These are phyloP conservation scores for Debaryomycetaceae sp. DNA, from an alignment of 1,139 yeast species.

Conservation along the genomic window DNA sequence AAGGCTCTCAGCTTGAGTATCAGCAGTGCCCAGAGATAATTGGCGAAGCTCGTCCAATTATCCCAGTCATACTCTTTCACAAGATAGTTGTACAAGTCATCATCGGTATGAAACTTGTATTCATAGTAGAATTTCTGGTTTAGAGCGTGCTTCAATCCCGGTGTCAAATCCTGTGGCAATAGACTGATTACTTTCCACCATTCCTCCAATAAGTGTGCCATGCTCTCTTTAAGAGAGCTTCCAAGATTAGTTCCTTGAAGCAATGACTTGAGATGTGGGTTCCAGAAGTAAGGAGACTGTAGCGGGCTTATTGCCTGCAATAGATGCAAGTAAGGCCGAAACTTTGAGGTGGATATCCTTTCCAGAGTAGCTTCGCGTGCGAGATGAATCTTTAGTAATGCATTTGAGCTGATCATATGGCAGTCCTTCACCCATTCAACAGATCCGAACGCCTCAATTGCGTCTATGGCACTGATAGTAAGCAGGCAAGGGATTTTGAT, in stretches of 20 bases:
- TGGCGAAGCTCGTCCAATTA: slow-evolving; percentile 54
- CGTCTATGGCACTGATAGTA: slow-evolving; percentile 31
- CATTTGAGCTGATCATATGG: slow-evolving; percentile 21
- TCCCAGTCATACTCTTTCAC: slow-evolving; percentile 9
- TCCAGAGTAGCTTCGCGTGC: slow-evolving; percentile 21
- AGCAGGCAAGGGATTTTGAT: slow-evolving; percentile 28
- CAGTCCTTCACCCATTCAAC: slow-evolving; percentile 1
- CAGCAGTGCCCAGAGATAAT: slow-evolving; percentile 64
- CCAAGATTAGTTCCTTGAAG: slow-evolving; percentile 58
- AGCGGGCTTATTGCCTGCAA: slow-evolving; percentile 43
- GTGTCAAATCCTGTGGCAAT: slow-evolving; percentile 21
- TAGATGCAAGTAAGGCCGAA: slow-evolving; percentile 41
- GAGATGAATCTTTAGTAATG: slow-evolving; percentile 36
- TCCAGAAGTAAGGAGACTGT: slow-evolving; percentile 59
- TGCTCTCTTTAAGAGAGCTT: slow-evolving; percentile 26
- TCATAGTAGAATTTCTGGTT: slow-evolving; percentile 40
- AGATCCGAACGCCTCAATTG: slow-evolving; percentile 26
- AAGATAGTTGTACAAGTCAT: slow-evolving; percentile 23
- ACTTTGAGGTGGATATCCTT: slow-evolving; percentile 13
- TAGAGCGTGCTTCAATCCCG: slow-evolving; percentile 26
- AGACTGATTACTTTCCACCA: slow-evolving; percentile 36
- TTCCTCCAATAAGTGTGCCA: slow-evolving; percentile 30
- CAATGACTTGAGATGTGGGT: slow-evolving; percentile 33
- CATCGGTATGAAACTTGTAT: slow-evolving; percentile 30
- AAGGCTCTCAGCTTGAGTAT: slow-evolving; percentile 72